Conservation (phyloP, 805 yeast genomes). For the Suhomyces faveliae region DNA sequence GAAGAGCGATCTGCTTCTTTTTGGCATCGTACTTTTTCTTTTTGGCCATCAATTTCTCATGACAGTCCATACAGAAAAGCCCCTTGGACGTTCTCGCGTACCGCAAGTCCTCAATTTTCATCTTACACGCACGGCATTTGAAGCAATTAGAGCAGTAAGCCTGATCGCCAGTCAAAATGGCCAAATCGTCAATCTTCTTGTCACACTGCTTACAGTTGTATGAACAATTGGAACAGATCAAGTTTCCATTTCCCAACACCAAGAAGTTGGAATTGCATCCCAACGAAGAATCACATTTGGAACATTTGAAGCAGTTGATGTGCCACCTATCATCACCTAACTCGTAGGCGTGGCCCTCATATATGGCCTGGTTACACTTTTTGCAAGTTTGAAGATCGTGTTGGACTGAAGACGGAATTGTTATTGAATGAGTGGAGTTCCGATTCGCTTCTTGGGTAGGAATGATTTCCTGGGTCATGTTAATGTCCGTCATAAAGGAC, state of each 20-base stretch:
- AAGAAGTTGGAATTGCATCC: conserved; percentile 88
- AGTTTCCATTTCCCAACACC: conserved; percentile 88
- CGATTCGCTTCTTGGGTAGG: background rate
- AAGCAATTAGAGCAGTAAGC: conserved; percentile 92
- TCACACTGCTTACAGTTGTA: conserved; percentile 84
- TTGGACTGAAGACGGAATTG: conserved; percentile 1
- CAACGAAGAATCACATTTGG: conserved; percentile 72
- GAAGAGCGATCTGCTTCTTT: conserved; percentile 33
- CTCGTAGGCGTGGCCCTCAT: conserved; percentile 93
- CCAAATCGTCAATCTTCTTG: conserved; percentile 86
- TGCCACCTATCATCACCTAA: conserved; percentile 96
- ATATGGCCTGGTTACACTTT: conserved; percentile 49
- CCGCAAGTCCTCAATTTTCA: conserved; percentile 79
- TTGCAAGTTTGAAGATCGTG: conserved; percentile 34
- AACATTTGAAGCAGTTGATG: conserved; percentile 85
- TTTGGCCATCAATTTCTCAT: conserved; percentile 74
- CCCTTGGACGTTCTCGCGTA: conserved; percentile 95
- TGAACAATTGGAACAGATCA: conserved; percentile 90
- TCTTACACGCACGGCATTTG: conserved; percentile 83
- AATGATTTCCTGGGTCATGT: conserved; percentile 6
- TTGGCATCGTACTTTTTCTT: conserved; percentile 61
- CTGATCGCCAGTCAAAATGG: conserved; percentile 91
- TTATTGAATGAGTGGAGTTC: conserved; percentile 3
- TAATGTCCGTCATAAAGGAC: conserved; percentile 2
- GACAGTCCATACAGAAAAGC: conserved; percentile 89